A percentile compares a stretch with the other conserved stretches of the same genome.
These are phyloP conservation scores for Ascochyta pisi DNA, from an alignment of 2,329 filamentous ascomycete species.

Conservation along the genomic window DNA sequence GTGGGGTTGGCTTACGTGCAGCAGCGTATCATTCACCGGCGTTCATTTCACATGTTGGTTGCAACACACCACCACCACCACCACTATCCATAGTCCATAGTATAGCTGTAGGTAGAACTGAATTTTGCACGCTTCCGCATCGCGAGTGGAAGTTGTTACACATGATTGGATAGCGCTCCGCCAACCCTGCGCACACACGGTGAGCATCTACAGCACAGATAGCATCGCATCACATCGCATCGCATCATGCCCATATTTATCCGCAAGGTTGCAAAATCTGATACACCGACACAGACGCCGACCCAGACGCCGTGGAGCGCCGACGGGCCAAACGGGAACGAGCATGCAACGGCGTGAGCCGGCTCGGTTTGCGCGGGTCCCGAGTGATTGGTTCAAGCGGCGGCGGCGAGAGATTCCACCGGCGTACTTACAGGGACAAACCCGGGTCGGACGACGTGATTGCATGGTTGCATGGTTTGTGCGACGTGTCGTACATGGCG, in stretches of 20 bases:
- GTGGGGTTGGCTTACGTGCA: constrained; percentile 20
- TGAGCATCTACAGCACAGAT: neutral
- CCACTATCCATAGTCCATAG: constrained; percentile 23
- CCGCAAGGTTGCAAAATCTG: too few relatives aligned
- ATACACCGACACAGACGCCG: too few relatives aligned
- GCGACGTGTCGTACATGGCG: neutral
- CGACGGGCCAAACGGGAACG: neutral
- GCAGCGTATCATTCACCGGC: constrained; percentile 40
- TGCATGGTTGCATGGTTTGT: neutral
- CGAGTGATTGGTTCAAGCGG: constrained; percentile 1
- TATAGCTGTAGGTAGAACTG: constrained; percentile 42
- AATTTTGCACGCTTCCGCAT: constrained; percentile 5
- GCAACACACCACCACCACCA: neutral
- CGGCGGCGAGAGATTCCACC: neutral
- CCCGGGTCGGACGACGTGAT: neutral
- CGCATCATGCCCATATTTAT: too few relatives aligned
- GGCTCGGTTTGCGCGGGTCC: constrained; percentile 8
- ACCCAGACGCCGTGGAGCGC: too few relatives aligned
- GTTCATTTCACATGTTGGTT: constrained; percentile 28
- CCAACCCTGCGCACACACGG: neutral
- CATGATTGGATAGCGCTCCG: neutral
- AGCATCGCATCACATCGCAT: neutral
- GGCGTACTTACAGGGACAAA: neutral
- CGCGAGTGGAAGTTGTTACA: neutral
- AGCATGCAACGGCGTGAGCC: neutral